Evolutionary conservation across 2,329 filamentous ascomycete species (phyloP).

Genomic region (Dothideomycetidae sp.): DNA sequence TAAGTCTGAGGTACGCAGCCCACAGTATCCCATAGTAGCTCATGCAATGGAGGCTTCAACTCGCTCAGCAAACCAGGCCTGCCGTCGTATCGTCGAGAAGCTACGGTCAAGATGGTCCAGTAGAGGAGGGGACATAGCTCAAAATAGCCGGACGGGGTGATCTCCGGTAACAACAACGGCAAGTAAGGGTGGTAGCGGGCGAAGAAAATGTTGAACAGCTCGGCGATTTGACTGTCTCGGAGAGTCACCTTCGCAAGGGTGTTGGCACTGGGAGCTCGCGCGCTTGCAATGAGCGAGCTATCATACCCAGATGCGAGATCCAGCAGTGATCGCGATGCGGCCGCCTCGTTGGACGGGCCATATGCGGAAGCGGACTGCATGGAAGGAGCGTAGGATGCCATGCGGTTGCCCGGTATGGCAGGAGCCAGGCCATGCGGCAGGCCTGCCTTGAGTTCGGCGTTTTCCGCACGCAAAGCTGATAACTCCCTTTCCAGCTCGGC

Average conservation of each 20-base stretch:
- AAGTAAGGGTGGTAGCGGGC: conserved; percentile 62
- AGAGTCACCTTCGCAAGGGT: conserved; percentile 38
- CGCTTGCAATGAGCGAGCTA: conserved; percentile 33
- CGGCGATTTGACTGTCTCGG: conserved; percentile 29
- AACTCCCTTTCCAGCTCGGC: conserved; percentile 80
- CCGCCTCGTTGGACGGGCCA: conserved; percentile 24
- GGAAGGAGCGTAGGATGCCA: conserved; percentile 1
- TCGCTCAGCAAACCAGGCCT: conserved; percentile 52
- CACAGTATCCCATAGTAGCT: conserved; percentile 63
- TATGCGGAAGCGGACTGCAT: conserved; percentile 14
- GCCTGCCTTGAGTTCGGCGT: conserved; percentile 8
- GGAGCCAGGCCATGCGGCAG: conserved; percentile 9
- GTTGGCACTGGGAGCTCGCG: conserved; percentile 44
- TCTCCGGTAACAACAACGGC: conserved; percentile 61
- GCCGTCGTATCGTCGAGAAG: conserved; percentile 52
- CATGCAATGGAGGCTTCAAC: conserved; percentile 50
- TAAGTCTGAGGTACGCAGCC: conserved; percentile 65
- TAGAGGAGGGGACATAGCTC: conserved; percentile 69
- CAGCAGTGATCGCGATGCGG: conserved; percentile 23
- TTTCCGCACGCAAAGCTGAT: conserved; percentile 35
- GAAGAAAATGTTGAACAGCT: conserved; percentile 63
- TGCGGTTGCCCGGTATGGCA: conserved; percentile 6
- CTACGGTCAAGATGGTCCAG: conserved; percentile 68
- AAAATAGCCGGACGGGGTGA: conserved; percentile 43
- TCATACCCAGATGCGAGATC: conserved; percentile 26